Base-by-base conservation (phyloP, 176 grass and related monocot genomes). In the Hsuehochloa calcarea region DNA sequence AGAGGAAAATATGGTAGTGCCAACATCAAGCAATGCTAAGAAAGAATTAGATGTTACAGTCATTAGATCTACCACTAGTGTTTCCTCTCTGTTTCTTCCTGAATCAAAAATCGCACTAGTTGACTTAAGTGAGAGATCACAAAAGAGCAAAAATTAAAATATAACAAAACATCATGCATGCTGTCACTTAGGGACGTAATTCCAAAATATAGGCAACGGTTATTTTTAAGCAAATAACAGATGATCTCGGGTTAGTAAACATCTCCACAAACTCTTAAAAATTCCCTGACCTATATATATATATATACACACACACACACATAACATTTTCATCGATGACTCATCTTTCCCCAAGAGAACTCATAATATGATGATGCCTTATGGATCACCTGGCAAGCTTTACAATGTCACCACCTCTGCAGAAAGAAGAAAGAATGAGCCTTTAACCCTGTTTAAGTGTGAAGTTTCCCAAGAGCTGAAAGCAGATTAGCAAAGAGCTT, bases 21-120 rank as follows among this genome's bases (percentile, higher is more conserved):
- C 64, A 1, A 78, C 72, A 35, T 83, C 72, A 88, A 52, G 31
- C 64, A 61, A 70, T 88, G 20, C 64, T 83, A 82, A 62, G 20
- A 87, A 82, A 87, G 26, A 1, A 87, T 68, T 35, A 66, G 7
- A 76, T 29, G 72, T 68, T 68, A 46, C 59, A 68, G 69, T 40
- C 25, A 74, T 56, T 6, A 87, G 71, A 82, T 76, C 62, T 76
- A 27, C 62, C 71, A 81, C 60, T 59, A 66, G 23, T 25, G 59
- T 68, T 74, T 26, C 60, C 31, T 75, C 59, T 47, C 3, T 68
- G 38, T 38, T 59, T 86, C 80, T 87, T 58, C 22, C 68, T 29
- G 5, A 0, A 46, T 87, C 0, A 8, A 49, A 58, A 75, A 68
- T 76, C 39, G 1, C 70, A 39, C 15, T 27, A 61, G 64, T 63